Evolutionary conservation across 176 grass and related monocot genomes (phyloP).

Genomic region (Avena insularis): DNA sequence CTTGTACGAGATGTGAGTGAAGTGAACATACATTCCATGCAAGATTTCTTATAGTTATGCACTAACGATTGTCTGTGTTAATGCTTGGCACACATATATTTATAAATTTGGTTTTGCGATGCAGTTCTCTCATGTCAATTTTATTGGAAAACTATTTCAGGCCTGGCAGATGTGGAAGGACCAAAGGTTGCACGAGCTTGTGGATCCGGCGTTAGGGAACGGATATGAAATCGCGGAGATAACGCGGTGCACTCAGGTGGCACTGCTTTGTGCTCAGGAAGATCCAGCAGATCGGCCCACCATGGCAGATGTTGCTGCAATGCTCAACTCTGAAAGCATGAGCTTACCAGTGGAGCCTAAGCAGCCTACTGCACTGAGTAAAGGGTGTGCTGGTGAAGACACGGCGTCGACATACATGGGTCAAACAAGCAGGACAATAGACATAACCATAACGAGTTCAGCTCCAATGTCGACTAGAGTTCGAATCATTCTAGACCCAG

Average conservation of each 20-base stretch:
- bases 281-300: conserved; percentile 49
- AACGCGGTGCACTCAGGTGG: conserved; percentile 34
- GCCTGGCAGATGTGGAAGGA: too few relatives aligned
- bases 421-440: conserved; percentile 48
- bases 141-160: too few relatives aligned
- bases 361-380: conserved; percentile 1
- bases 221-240: conserved; percentile 24
- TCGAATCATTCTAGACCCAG: conserved; percentile 42
- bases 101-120: not conserved
- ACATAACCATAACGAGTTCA: conserved; percentile 47
- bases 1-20: conserved; percentile 58
- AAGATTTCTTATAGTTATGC: not conserved
- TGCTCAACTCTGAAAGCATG: conserved; percentile 44
- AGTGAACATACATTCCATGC: not conserved
- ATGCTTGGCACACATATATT: not conserved
- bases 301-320: conserved; percentile 43
- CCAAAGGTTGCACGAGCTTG: not conserved
- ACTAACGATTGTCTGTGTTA: not conserved
- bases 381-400: not conserved
- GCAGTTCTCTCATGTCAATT: too few relatives aligned
- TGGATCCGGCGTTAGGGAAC: conserved; percentile 39
- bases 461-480: conserved; percentile 42
- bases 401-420: not conserved
- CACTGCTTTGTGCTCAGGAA: conserved; percentile 61
- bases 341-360: conserved; percentile 37